phyloP scores from a whole-genome alignment of 2,329 filamentous ascomycete species.

The Colletotrichum musae region DNA sequence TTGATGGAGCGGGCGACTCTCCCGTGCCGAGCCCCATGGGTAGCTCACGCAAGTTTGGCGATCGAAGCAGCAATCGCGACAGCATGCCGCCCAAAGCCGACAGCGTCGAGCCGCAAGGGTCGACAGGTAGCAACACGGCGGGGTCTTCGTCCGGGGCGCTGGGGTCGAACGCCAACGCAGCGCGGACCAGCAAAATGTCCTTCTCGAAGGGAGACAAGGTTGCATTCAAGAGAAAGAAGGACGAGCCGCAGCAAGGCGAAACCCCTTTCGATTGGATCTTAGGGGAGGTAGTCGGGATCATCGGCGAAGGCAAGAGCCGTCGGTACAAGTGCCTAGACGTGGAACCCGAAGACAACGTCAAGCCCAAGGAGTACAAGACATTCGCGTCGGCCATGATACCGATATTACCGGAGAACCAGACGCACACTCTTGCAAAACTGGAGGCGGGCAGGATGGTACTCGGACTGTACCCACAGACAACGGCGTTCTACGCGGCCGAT shows the following conservation, averaged over 20 bases:
- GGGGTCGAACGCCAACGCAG: conserved; percentile 38
- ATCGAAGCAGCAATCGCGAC: conserved; percentile 58
- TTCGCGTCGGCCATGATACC: conserved; percentile 83
- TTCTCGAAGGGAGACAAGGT: conserved; percentile 76
- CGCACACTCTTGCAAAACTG: conserved; percentile 69
- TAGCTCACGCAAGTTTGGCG: conserved; percentile 51
- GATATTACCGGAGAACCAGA: conserved; percentile 72
- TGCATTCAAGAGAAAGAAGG: conserved; percentile 74
- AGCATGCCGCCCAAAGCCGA: conserved; percentile 70
- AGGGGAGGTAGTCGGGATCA: conserved; percentile 81
- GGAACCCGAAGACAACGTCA: conserved; percentile 79
- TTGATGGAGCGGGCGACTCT: conserved; percentile 61
- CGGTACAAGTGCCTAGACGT: conserved; percentile 86
- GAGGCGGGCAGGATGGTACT: conserved; percentile 80
- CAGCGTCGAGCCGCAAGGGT: conserved; percentile 68
- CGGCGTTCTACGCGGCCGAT: conserved; percentile 88
- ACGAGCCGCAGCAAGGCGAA: conserved; percentile 59
- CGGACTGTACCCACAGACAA: conserved; percentile 86
- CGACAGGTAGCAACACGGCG: conserved; percentile 54
- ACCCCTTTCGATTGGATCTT: conserved; percentile 76
- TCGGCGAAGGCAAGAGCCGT: conserved; percentile 82
- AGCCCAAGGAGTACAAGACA: conserved; percentile 78
- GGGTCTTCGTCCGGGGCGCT: conserved; percentile 41
- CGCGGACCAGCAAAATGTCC: conserved; percentile 59
- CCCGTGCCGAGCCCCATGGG: conserved; percentile 61